phyloP scores from a whole-genome alignment of 345 rosid genomes.

The Odontarrhena argentea region DNA sequence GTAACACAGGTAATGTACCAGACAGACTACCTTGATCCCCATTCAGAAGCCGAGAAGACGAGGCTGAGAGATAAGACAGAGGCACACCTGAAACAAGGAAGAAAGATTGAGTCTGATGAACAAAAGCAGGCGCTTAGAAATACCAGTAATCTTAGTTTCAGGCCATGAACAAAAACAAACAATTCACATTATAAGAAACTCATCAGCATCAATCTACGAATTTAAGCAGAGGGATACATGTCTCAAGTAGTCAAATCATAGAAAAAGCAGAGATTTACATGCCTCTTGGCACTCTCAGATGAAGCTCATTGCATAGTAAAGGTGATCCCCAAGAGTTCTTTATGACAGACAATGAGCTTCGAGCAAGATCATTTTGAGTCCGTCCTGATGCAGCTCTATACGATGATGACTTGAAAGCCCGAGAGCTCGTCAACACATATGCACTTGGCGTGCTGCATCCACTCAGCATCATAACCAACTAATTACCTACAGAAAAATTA shows the following conservation, averaged over 20 bases:
- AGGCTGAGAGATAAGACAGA: slow-evolving; percentile 50
- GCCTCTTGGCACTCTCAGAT: slow-evolving; percentile 46
- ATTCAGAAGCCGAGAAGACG: slow-evolving; percentile 51
- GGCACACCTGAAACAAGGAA: slow-evolving; percentile 45
- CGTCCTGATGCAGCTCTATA: slow-evolving; percentile 41
- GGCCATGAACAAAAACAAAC: not conserved
- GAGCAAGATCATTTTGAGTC: slow-evolving; percentile 35
- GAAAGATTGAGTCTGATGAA: slow-evolving; percentile 4
- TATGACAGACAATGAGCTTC: slow-evolving; percentile 38
- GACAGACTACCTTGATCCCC: slow-evolving; percentile 55
- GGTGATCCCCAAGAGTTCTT: slow-evolving; percentile 46
- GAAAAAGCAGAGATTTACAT: slow-evolving; percentile 25
- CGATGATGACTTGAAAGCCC: slow-evolving; percentile 43
- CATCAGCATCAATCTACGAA: slow-evolving; percentile 1
- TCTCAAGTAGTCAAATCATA: not conserved
- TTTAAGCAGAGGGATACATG: not conserved
- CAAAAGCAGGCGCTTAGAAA: slow-evolving; percentile 8
- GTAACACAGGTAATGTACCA: slow-evolving; percentile 45
- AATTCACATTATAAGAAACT: not conserved
- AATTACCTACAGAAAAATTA: slow-evolving; percentile 25
- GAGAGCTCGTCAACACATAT: slow-evolving; percentile 42
- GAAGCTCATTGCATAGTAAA: slow-evolving; percentile 37
- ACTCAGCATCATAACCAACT: slow-evolving; percentile 49
- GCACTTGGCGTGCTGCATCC: slow-evolving; percentile 51
- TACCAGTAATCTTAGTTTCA: slow-evolving; percentile 9